phyloP scores from a whole-genome alignment of 2,329 filamentous ascomycete species.

The Ophiostoma ips region DNA sequence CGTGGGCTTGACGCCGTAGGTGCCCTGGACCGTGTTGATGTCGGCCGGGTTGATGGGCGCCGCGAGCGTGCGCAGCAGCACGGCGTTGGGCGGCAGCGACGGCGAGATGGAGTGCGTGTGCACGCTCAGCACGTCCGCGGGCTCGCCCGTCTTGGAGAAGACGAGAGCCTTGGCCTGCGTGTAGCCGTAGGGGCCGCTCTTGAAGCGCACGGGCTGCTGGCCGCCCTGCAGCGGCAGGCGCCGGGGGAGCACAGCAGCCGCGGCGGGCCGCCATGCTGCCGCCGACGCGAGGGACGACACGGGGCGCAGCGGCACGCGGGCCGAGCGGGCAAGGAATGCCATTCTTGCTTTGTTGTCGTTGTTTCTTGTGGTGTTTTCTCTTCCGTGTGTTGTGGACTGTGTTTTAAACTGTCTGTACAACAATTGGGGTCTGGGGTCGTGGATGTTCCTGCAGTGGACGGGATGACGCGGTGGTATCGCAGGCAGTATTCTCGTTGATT shows the following conservation, averaged over 20 bases:
- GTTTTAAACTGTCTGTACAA: not conserved
- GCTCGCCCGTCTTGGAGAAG: slow-evolving; percentile 62
- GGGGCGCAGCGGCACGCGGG: slow-evolving; percentile 4
- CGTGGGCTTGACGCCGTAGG: slow-evolving; percentile 74
- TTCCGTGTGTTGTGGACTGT: not conserved
- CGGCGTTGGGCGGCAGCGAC: slow-evolving; percentile 44
- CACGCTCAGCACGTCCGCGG: slow-evolving; percentile 40
- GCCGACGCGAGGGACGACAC: not conserved
- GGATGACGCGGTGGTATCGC: not conserved
- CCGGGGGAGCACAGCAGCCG: not conserved
- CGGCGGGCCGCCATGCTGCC: not conserved
- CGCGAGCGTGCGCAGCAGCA: slow-evolving; percentile 78
- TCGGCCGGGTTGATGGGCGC: slow-evolving; percentile 94
- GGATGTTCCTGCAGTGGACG: no score
- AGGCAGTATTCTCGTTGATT: not conserved
- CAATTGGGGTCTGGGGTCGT: not conserved
- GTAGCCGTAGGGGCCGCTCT: slow-evolving; percentile 60
- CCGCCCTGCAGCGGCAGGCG: not conserved
- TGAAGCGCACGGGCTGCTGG: slow-evolving; percentile 24
- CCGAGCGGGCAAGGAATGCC: slow-evolving; percentile 5
- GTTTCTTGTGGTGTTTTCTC: no score
- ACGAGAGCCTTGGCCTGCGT: slow-evolving; percentile 74
- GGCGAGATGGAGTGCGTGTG: slow-evolving; percentile 68
- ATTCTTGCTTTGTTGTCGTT: slow-evolving; percentile 7
- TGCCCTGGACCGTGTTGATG: slow-evolving; percentile 95